A percentile compares a stretch with the other conserved stretches of the same genome.
Conservation (phyloP, 2,329 filamentous ascomycete species). For the Cytospora leucostoma region DNA sequence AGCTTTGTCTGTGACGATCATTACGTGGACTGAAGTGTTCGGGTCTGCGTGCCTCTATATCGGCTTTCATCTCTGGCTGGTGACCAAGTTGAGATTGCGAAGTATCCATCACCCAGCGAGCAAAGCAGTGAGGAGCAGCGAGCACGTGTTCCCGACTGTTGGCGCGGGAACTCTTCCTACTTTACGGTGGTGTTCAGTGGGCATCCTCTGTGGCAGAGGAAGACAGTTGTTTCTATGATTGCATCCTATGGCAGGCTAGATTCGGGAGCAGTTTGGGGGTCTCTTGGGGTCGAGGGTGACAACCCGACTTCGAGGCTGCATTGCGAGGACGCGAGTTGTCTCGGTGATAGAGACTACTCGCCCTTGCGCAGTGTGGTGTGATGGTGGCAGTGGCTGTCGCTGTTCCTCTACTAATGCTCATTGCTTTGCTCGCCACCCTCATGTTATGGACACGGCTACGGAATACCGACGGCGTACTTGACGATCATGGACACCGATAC, state of each 20-base stretch:
- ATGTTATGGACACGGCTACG: constrained; percentile 28
- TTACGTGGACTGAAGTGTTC: constrained; percentile 32
- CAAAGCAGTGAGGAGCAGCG: constrained; percentile 54
- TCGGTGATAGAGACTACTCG: constrained; percentile 28
- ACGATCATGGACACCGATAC: constrained; percentile 20
- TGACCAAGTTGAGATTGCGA: constrained; percentile 36
- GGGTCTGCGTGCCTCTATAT: constrained; percentile 26
- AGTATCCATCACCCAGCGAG: constrained; percentile 42
- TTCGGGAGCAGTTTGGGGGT: background rate
- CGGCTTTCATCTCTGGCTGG: constrained; percentile 31
- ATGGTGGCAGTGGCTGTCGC: constrained; percentile 12
- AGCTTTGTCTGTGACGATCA: constrained; percentile 29
- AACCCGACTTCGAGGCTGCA: background rate
- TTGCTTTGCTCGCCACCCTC: constrained; percentile 39
- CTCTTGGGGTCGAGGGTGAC: constrained; percentile 6
- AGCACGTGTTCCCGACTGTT: constrained; percentile 23
- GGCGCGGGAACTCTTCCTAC: constrained; percentile 6
- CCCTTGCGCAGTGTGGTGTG: constrained; percentile 22
- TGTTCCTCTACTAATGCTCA: constrained; percentile 34
- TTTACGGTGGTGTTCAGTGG: constrained; percentile 9
- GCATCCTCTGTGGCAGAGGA: constrained; percentile 6
- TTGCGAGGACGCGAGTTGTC: constrained; percentile 6
- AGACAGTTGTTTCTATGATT: constrained; percentile 2
- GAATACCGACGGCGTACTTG: constrained; percentile 12
- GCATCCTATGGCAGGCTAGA: constrained; percentile 3